Evolutionary conservation across 345 rosid genomes (phyloP).

Genomic region (Kandelia obovata): DNA sequence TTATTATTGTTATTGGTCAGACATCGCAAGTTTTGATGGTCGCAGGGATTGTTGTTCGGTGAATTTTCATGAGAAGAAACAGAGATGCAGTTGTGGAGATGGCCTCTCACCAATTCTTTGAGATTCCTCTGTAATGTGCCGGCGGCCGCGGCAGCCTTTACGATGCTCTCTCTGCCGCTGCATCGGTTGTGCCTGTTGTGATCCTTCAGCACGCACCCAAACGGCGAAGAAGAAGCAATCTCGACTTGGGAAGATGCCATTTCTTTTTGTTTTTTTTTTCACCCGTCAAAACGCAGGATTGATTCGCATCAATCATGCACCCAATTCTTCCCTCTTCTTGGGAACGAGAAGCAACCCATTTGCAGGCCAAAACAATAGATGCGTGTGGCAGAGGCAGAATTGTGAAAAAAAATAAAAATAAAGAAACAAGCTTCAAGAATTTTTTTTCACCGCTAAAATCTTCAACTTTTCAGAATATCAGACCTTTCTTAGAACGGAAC

Average conservation of each 20-base stretch:
- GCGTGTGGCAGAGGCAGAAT: not conserved
- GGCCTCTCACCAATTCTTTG: conserved; percentile 58
- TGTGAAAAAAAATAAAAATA: not conserved
- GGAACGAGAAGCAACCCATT: conserved; percentile 2
- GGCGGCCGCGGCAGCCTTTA: conserved; percentile 30
- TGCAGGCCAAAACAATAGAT: not conserved
- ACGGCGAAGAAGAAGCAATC: conserved; percentile 51
- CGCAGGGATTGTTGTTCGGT: not conserved
- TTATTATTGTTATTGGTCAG: conserved; percentile 12
- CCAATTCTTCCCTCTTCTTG: not conserved
- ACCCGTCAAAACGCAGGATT: not conserved
- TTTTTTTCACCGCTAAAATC: not conserved
- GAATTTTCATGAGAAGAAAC: conserved; percentile 26
- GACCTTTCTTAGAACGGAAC: not conserved
- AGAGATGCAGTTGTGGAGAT: conserved; percentile 37
- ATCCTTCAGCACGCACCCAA: conserved; percentile 61
- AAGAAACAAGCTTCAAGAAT: conserved; percentile 7
- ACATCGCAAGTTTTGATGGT: conserved; percentile 9
- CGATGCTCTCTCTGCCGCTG: conserved; percentile 33
- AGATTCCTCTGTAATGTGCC: conserved; percentile 53
- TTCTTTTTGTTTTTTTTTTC: conserved; percentile 4
- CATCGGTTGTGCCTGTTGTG: conserved; percentile 43
- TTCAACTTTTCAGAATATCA: conserved; percentile 5
- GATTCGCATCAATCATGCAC: not conserved
- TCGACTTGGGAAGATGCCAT: conserved; percentile 79